phyloP scores from a whole-genome alignment of 2,329 filamentous ascomycete species.

The Ophiostoma ulmi region DNA sequence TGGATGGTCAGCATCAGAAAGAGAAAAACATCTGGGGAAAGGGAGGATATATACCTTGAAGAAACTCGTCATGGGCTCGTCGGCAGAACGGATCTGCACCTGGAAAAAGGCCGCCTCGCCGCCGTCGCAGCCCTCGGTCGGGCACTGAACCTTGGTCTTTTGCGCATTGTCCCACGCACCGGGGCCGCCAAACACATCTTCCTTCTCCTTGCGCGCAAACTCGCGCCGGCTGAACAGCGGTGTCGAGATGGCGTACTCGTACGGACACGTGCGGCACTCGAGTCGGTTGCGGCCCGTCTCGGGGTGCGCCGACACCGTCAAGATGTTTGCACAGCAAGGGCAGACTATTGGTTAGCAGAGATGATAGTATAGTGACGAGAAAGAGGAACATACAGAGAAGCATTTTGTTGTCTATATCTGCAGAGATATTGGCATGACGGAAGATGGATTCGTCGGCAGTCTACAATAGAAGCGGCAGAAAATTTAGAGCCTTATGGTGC shows the following conservation, averaged over 20 bases:
- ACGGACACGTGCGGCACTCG: slow-evolving; percentile 93
- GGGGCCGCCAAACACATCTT: slow-evolving; percentile 83
- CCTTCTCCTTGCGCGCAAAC: slow-evolving; percentile 80
- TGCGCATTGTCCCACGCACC: slow-evolving; percentile 89
- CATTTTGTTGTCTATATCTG: slow-evolving; percentile 13
- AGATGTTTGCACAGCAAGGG: slow-evolving; percentile 76
- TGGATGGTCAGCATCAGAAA: slow-evolving; percentile 32
- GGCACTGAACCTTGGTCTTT: slow-evolving; percentile 77
- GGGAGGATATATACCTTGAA: slow-evolving; percentile 59
- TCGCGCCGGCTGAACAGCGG: slow-evolving; percentile 77
- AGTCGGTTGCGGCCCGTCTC: slow-evolving; percentile 68
- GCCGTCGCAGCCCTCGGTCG: slow-evolving; percentile 72
- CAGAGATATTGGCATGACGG: not conserved
- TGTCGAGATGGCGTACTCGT: slow-evolving; percentile 75
- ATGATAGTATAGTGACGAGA: not conserved
- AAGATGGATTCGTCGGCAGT: not conserved
- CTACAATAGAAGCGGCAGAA: slow-evolving; percentile 2
- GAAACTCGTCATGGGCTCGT: slow-evolving; percentile 98
- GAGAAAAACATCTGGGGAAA: not conserved
- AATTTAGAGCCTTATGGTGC: slow-evolving; percentile 3
- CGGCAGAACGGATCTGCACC: slow-evolving; percentile 94
- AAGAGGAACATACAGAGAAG: slow-evolving; percentile 22
- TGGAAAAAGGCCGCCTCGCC: slow-evolving; percentile 89
- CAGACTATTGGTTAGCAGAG: slow-evolving; percentile 53
- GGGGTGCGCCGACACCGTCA: slow-evolving; percentile 60